A percentile compares a stretch with the other conserved stretches of the same genome.
These are phyloP conservation scores for Sutorius eximius DNA, from an alignment of 1,284 basidiomycete genomes.

Conservation along the genomic window DNA sequence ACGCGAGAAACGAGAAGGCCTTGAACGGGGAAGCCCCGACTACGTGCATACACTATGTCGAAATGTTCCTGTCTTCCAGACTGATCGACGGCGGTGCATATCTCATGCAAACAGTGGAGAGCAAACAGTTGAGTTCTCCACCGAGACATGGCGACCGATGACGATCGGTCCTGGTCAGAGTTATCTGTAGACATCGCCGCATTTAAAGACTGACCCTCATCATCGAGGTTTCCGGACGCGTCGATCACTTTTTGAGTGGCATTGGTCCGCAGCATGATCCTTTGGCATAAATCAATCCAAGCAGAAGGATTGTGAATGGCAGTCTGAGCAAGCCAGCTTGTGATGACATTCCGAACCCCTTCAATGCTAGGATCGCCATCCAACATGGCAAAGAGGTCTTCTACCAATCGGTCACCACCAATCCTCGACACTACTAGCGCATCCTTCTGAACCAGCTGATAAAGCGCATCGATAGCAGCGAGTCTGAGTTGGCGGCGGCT, in stretches of 20 bases:
- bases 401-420: slow-evolving; percentile 92
- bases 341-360: slow-evolving; percentile 90
- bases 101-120: slow-evolving; percentile 87
- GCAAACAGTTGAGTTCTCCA: slow-evolving; percentile 99
- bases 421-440: slow-evolving; percentile 89
- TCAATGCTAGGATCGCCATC: slow-evolving; percentile 95
- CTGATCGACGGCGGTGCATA: slow-evolving; percentile 74
- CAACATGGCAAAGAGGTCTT: slow-evolving; percentile 92
- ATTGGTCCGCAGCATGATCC: slow-evolving; percentile 90
- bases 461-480: slow-evolving; percentile 92
- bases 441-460: slow-evolving; percentile 96
- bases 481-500: slow-evolving; percentile 84
- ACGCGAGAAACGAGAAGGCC: slow-evolving; percentile 79
- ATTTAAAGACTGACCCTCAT: slow-evolving; percentile 89
- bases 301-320: slow-evolving; percentile 90
- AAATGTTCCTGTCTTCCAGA: slow-evolving; percentile 82
- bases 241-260: slow-evolving; percentile 75
- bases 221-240: slow-evolving; percentile 73
- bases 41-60: slow-evolving; percentile 66
- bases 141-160: slow-evolving; percentile 62
- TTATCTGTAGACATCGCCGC: slow-evolving; percentile 42
- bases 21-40: slow-evolving; percentile 44
- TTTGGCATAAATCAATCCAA: slow-evolving; percentile 97
- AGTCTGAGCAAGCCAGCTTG: slow-evolving; percentile 95
- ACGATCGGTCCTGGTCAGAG: slow-evolving; percentile 36